Evolutionary conservation across 1,284 basidiomycete genomes (phyloP), one percentile per base, ranked within the genome.

Genomic region (Ustilago trichophora): DNA sequence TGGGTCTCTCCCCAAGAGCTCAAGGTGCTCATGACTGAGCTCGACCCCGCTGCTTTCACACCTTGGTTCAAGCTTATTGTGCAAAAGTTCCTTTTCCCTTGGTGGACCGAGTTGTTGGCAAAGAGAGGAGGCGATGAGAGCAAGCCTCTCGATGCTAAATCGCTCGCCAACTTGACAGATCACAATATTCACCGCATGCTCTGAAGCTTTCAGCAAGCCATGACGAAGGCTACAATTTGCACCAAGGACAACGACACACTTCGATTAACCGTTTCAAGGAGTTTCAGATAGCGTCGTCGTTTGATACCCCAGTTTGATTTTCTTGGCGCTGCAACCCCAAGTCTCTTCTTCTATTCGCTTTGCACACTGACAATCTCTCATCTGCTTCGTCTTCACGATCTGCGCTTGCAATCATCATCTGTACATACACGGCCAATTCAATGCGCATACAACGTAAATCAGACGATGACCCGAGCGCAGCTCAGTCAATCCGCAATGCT

Each of bases 51-150:
- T 78, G 87, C 87, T 0, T 98, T 99, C 83, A 99, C 96, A 4
- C 96, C 96, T 0, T 99, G 96, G 96, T 99, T 99, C 88, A 93
- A 93, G 82, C 88, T 99, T 34, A 98, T 99, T 77, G 93, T 93
- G 2, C 88, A 93, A 8, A 92, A 96, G 80, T 97, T 97, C 83
- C 86, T 99, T 45, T 98, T 95, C 82, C 92, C 92, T 13, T 98
- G 96, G 96, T 99, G 96, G 96, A 91, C 93, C 77, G 89, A 91
- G 73, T 87, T 99, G 51, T 78, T 91, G 46, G 85, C 84, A 29
- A 87, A 89, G 41, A 63, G 66, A 33, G 52, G 37, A 18, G 44
- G 13, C 9, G 49, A 57, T 34, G 47, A 52, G n/a, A 33, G n/a
- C 40, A 49, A 57, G 36, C 49, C 53, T 0, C 22, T 68, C 27